Evolutionary conservation across 208 protist species (phyloP), one percentile per base, ranked within the genome.

Genomic region (Leishmania mexicana): DNA sequence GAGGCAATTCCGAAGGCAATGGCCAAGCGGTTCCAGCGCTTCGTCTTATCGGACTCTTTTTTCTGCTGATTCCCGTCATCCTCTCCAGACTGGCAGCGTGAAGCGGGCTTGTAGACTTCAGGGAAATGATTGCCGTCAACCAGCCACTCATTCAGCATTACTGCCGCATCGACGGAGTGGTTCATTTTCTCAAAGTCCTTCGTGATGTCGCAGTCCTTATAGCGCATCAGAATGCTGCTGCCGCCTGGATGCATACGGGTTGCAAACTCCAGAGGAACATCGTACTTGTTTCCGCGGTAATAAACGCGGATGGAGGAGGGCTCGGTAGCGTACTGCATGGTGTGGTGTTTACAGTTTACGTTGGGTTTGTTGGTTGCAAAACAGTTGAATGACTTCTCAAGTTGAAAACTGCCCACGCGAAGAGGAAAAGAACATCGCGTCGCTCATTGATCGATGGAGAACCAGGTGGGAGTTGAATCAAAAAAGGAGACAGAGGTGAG

Each of bases 241-340:
- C 83, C 83, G n/a, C 83, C 83, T 40, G 83, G 83, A 42, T 87
- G 83, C 79, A 81, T 64, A 1, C 65, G 71, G 3, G 73, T 83
- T 13, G 76, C 79, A 70, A 87, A 87, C 5, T 78, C 68, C 70
- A 75, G 35, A 38, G 83, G 83, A 78, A 87, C 70, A 40, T 83
- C 79, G 58, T 87, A 87, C 74, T 81, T 80, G 71, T 87, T 83
- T 17, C 77, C 77, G 38, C 76, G 78, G 75, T 87, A 87, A 67
- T 79, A 81, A 38, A 87, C 79, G 75, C 79, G 78, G 57, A 87
- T 73, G 0, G 80, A 35, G 49, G 73, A 21, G 19, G 73, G 28
- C 45, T 54, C 73, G 21, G 15, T 28, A 17, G 38, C 45, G 31
- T 35, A 76, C 51, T 76, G 31, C 73, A 76, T 76, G 13, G 10